Evolutionary conservation across 2,329 filamentous ascomycete genomes (phyloP), one percentile per base, ranked within the genome.

Genomic region (Byssoonygena ceratinophila): DNA sequence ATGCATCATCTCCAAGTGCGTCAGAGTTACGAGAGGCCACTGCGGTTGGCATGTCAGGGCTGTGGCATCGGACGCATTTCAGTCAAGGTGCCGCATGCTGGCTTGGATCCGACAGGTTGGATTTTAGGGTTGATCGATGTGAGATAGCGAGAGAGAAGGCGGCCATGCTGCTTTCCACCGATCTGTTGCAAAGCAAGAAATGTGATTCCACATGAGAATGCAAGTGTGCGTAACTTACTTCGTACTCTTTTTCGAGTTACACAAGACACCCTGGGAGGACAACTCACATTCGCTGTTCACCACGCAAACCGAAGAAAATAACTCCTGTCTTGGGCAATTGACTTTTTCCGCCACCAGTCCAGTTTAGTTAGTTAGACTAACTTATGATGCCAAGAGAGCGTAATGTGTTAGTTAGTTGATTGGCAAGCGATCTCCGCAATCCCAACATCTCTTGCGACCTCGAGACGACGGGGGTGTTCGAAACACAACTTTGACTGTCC

Each of bases 131-230:
- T 29, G 27, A 45, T 32, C 43, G 43, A 22, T 18, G 3, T 16
- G 22, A 6, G 16, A 18, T 22, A 12, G 23, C 16, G 27, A 20
- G 25, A n/a, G 25, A 6, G 23, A 44, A 23, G 34, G 43, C 43
- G 43, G 43, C 43, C 43, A 45, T 45, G 43, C 25, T 45, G 7
- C 11, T 1, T 27, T 45, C 43, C 43, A 45, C 4, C 43, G 43
- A 44, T 32, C n/a, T 3, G 27, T 20, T 37, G n/a, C 25, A 45
- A 31, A 12, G n/a, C 40, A 27, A 14, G 6, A 5, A 20, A 31
- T 45, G n/a, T 46, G 31, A 36, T 36, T 36, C 44, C 44, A 46
- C 29, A 37, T 25, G 45, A 31, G 20, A 32, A 34, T 34, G n/a
- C 43, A 46, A 46, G 14, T 36, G 14, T 4, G n/a, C n/a, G n/a